Conservation (phyloP, 148 eudicot genomes). For the Beta vulgaris region DNA sequence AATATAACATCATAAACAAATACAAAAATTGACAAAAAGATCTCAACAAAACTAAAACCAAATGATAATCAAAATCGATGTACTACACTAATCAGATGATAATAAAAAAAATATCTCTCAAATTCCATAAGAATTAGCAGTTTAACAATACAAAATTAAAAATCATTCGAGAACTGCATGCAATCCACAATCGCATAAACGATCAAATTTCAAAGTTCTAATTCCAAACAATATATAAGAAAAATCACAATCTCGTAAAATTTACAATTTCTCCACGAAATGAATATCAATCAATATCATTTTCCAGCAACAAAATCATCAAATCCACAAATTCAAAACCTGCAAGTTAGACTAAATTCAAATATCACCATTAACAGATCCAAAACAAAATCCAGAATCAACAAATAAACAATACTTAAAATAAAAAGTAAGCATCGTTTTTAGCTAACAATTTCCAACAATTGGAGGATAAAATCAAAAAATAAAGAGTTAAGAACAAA, state of each 20-base stretch:
- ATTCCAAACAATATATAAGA: not conserved
- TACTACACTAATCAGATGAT: too few species aligned
- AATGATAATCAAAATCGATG: too few species aligned
- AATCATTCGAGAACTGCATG: not conserved
- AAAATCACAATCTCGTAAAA: too few species aligned
- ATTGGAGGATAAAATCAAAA: too few species aligned
- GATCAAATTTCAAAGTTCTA: not conserved
- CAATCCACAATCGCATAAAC: not conserved
- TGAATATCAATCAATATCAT: too few species aligned
- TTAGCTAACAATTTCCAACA: not conserved
- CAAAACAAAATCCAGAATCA: not conserved
- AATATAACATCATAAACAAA: too few species aligned
- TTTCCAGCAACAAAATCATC: not conserved
- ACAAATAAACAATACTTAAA: not conserved
- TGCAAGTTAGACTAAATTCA: not conserved
- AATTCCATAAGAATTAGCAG: too few species aligned
- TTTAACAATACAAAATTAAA: too few species aligned
- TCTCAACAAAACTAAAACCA: too few species aligned
- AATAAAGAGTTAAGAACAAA: not conserved
- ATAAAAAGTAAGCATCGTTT: not conserved
- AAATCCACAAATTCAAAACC: not conserved
- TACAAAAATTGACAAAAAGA: too few species aligned
- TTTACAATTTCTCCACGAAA: too few species aligned
- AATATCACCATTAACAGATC: not conserved
- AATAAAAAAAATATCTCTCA: too few species aligned